Conservation (phyloP, 768 basidiomycete genomes). For the Crassisporium funariophilum region DNA sequence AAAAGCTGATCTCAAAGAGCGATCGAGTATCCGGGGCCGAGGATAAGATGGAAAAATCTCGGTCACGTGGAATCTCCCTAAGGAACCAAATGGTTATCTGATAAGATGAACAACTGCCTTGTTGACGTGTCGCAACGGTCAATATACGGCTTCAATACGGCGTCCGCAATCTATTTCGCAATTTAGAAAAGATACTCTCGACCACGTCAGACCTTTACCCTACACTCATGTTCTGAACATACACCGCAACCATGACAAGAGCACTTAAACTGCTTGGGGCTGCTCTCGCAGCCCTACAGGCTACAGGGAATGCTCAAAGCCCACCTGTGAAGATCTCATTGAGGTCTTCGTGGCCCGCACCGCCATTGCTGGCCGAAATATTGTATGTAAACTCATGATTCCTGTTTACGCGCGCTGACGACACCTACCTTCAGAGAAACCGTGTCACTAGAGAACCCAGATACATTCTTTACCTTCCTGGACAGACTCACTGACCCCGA, state of each 20-base stretch:
- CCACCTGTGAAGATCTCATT: slow-evolving; percentile 64
- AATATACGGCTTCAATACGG: slow-evolving; percentile 10
- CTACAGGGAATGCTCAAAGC: slow-evolving; percentile 17
- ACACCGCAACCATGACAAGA: slow-evolving; percentile 24
- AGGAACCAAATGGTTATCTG: slow-evolving; percentile 14
- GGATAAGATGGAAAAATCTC: slow-evolving; percentile 19
- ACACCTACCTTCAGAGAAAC: slow-evolving; percentile 63
- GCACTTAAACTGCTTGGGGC: slow-evolving; percentile 25
- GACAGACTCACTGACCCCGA: slow-evolving; percentile 61
- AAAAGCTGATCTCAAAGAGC: slow-evolving; percentile 4
- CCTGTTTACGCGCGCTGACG: slow-evolving; percentile 2
- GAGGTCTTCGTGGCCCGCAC: slow-evolving; percentile 67
- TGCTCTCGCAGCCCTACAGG: slow-evolving; percentile 17
- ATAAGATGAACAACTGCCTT: slow-evolving; percentile 10
- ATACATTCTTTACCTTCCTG: slow-evolving; percentile 77
- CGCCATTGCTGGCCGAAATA: slow-evolving; percentile 63
- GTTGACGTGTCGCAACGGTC: slow-evolving; percentile 23
- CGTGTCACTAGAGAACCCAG: slow-evolving; percentile 68
- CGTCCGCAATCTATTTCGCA: slow-evolving; percentile 14
- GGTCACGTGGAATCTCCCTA: slow-evolving; percentile 17
- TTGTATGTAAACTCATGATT: slow-evolving; percentile 46
- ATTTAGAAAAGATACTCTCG: slow-evolving; percentile 13
- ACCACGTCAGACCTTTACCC: slow-evolving; percentile 1
- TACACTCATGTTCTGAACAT: slow-evolving; percentile 3
- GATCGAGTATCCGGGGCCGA: slow-evolving; percentile 1